These are phyloP conservation scores for Parasitella parasitica DNA, from an alignment of 371 early-diverging fungal genomes.

Conservation along the genomic window DNA sequence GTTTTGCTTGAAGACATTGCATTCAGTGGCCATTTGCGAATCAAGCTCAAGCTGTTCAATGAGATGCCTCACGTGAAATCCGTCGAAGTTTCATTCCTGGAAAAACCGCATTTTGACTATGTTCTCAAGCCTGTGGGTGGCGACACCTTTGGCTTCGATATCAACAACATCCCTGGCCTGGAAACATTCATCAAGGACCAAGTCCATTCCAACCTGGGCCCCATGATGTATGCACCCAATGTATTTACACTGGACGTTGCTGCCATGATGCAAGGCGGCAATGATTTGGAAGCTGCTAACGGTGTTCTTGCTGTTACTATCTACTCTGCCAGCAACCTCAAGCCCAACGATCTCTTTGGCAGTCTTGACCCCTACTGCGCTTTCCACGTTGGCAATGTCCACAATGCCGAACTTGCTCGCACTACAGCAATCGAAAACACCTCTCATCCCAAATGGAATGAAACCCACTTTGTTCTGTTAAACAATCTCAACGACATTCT, in stretches of 20 bases:
- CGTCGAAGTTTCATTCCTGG: constrained; percentile 81
- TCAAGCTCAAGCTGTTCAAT: constrained; percentile 77
- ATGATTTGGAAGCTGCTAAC: constrained; percentile 53
- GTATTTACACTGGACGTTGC: constrained; percentile 79
- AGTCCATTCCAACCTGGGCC: constrained; percentile 63
- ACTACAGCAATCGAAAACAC: constrained; percentile 59
- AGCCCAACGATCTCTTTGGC: constrained; percentile 78
- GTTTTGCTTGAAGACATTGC: constrained; percentile 88
- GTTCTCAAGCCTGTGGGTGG: constrained; percentile 87
- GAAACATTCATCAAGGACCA: constrained; percentile 74
- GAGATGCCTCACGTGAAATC: constrained; percentile 86
- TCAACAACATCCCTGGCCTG: constrained; percentile 77
- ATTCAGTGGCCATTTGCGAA: constrained; percentile 77
- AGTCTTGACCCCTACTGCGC: constrained; percentile 79
- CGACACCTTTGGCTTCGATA: constrained; percentile 80
- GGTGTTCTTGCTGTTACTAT: constrained; percentile 82
- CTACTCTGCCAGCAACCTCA: constrained; percentile 71
- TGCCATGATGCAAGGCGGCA: constrained; percentile 69
- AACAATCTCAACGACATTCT: constrained; percentile 29
- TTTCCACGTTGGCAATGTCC: constrained; percentile 64
- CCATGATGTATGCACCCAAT: constrained; percentile 87
- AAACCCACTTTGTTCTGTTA: constrained; percentile 33
- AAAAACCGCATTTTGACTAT: constrained; percentile 88
- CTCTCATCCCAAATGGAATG: constrained; percentile 31
- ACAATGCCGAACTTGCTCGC: constrained; percentile 50